Evolutionary conservation across 2,329 filamentous ascomycete species (phyloP).

Genomic region (Apiospora malaysiana): DNA sequence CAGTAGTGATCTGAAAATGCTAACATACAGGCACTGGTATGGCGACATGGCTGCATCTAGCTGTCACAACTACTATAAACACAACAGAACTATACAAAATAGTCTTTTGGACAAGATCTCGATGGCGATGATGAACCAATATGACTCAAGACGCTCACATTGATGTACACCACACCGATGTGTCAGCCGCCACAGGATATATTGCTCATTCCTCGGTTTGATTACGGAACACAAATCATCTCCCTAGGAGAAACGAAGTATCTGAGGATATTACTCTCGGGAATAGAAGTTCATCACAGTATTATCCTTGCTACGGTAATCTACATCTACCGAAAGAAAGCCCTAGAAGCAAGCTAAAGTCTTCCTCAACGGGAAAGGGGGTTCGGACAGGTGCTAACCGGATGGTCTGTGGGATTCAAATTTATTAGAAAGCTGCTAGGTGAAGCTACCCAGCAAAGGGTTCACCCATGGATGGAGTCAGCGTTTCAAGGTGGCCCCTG

Average conservation of each 20-base stretch:
- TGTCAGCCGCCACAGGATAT: neutral
- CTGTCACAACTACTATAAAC: neutral
- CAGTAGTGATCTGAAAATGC: neutral
- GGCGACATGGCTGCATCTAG: neutral
- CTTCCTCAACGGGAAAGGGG: neutral
- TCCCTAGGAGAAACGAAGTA: no score
- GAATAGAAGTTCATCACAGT: neutral
- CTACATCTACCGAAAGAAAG: neutral
- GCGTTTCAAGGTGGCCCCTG: neutral
- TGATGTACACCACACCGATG: neutral
- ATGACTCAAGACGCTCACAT: neutral
- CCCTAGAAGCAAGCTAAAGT: neutral
- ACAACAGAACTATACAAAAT: neutral
- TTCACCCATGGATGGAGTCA: neutral
- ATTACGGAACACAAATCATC: no score
- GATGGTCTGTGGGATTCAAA: neutral
- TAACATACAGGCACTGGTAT: neutral
- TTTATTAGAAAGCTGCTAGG: neutral
- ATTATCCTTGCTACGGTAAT: neutral
- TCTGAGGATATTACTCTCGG: neutral
- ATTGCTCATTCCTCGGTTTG: neutral
- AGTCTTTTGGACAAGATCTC: no score
- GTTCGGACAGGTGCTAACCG: neutral
- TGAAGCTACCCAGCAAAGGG: neutral
- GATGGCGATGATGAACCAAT: neutral